These are phyloP conservation scores for Ophiorrhiza pumila DNA, from an alignment of 257 asterid species.

Conservation along the genomic window DNA sequence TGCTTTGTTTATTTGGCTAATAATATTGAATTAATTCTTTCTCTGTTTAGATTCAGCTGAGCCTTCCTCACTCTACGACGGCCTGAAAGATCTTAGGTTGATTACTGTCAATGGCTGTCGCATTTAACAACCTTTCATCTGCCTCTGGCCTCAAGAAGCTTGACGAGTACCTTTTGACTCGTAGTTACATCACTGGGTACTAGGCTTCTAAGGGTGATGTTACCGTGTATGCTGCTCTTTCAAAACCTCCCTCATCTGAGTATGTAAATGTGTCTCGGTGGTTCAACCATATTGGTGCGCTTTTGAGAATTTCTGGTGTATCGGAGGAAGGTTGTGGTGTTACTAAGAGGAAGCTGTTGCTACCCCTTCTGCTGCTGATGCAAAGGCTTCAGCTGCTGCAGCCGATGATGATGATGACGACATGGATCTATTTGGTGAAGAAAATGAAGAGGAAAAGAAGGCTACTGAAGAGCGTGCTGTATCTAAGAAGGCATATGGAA, in stretches of 20 bases:
- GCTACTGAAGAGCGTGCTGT: constrained; percentile 91
- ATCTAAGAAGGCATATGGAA: constrained; percentile 71
- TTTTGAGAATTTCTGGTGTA: constrained; percentile 47
- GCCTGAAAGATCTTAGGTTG: constrained; percentile 11
- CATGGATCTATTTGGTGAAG: constrained; percentile 87
- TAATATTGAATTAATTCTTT: too few relatives aligned
- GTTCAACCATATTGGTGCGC: constrained; percentile 34
- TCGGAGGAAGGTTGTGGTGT: constrained; percentile 66
- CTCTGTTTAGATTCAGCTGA: too few relatives aligned
- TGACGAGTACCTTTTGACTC: constrained; percentile 68
- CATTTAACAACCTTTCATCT: too few relatives aligned
- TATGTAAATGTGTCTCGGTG: constrained; percentile 37
- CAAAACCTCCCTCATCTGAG: constrained; percentile 59
- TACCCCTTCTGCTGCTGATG: constrained; percentile 53
- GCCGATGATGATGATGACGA: constrained; percentile 73
- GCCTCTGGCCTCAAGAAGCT: constrained; percentile 75
- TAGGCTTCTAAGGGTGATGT: constrained; percentile 82
- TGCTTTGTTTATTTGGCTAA: too few relatives aligned
- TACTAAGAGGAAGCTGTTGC: constrained; percentile 39
- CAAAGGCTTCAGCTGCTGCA: constrained; percentile 53
- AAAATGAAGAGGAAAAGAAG: constrained; percentile 88
- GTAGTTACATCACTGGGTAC: constrained; percentile 77
- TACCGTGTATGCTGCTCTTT: too few relatives aligned
- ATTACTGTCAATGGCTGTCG: too few relatives aligned
- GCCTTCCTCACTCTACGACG: too few relatives aligned